These are phyloP conservation scores for Jaltomata sinuosa DNA, from an alignment of 257 asterid genomes.

Conservation along the genomic window DNA sequence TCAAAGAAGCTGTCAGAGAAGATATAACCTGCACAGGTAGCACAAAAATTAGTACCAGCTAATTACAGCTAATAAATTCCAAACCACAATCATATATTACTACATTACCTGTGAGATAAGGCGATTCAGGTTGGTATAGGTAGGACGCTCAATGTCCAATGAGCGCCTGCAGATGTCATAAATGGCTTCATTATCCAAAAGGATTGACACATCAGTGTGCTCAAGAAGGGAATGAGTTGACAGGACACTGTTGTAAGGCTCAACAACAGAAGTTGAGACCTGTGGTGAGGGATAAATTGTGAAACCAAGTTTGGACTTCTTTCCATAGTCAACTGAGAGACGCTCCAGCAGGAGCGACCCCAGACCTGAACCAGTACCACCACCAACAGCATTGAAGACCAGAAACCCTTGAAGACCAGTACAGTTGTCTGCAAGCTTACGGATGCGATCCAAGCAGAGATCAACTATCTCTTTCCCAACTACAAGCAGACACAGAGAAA, in stretches of 20 bases:
- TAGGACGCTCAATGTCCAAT: slow-evolving; percentile 15
- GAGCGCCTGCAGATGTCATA: slow-evolving; percentile 15
- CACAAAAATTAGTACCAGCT: background rate
- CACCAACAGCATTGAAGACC: slow-evolving; percentile 13
- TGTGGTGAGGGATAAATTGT: slow-evolving; percentile 20
- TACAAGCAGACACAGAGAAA: background rate
- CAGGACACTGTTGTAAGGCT: slow-evolving; percentile 17
- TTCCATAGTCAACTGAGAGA: slow-evolving; percentile 17
- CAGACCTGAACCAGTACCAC: slow-evolving; percentile 18
- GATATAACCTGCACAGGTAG: slow-evolving; percentile 4
- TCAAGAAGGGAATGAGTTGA: slow-evolving; percentile 21
- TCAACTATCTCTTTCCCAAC: slow-evolving; percentile 22
- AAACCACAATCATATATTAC: no score
- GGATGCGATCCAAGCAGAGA: slow-evolving; percentile 13
- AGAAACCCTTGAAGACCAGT: slow-evolving; percentile 17
- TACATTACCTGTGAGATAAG: slow-evolving; percentile 11
- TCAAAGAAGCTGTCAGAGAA: slow-evolving; percentile 7
- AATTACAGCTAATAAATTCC: background rate
- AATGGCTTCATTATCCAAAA: slow-evolving; percentile 15
- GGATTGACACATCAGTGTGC: slow-evolving; percentile 15
- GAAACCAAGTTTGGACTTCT: slow-evolving; percentile 15
- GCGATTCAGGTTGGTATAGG: slow-evolving; percentile 14
- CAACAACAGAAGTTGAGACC: slow-evolving; percentile 19
- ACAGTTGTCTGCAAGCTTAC: slow-evolving; percentile 18
- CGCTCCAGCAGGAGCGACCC: slow-evolving; percentile 16